Evolutionary conservation across 1,139 yeast species (phyloP).

Genomic region (Nematodospora anomalae): DNA sequence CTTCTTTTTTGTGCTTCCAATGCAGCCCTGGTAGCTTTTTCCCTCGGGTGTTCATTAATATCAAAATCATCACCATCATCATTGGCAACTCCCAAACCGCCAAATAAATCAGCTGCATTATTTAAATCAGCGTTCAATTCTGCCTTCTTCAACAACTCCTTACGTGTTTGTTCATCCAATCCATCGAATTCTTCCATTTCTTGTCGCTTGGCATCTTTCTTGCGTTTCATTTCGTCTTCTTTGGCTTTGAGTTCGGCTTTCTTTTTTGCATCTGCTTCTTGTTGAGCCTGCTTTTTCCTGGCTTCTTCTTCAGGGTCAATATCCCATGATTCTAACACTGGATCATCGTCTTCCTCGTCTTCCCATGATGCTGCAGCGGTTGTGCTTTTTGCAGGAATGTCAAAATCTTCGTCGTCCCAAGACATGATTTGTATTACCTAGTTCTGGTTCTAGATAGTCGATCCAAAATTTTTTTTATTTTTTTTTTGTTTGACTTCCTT

Average conservation of each 20-base stretch:
- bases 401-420: constrained; percentile 90
- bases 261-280: constrained; percentile 44
- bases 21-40: constrained; percentile 55
- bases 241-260: constrained; percentile 40
- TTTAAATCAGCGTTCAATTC: constrained; percentile 84
- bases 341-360: constrained; percentile 82
- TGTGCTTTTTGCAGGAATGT: constrained; percentile 53
- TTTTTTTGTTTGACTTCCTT: too few species aligned
- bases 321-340: constrained; percentile 82
- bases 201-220: constrained; percentile 35
- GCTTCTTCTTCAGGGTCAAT: constrained; percentile 63
- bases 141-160: constrained; percentile 72
- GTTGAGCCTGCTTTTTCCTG: constrained; percentile 43
- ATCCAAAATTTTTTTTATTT: too few species aligned
- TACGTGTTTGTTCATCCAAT: constrained; percentile 66
- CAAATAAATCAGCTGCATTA: constrained; percentile 90
- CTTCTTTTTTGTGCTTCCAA: constrained; percentile 37
- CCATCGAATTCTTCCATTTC: constrained; percentile 55
- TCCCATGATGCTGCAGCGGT: constrained; percentile 59
- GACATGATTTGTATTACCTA: constrained; percentile 44
- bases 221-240: constrained; percentile 42
- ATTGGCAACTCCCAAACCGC: constrained; percentile 70
- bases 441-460: too few species aligned
- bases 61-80: constrained; percentile 32
- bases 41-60: constrained; percentile 63